Evolutionary conservation across 805 yeast genomes (phyloP).

Genomic region (Sugiyamaella americana): DNA sequence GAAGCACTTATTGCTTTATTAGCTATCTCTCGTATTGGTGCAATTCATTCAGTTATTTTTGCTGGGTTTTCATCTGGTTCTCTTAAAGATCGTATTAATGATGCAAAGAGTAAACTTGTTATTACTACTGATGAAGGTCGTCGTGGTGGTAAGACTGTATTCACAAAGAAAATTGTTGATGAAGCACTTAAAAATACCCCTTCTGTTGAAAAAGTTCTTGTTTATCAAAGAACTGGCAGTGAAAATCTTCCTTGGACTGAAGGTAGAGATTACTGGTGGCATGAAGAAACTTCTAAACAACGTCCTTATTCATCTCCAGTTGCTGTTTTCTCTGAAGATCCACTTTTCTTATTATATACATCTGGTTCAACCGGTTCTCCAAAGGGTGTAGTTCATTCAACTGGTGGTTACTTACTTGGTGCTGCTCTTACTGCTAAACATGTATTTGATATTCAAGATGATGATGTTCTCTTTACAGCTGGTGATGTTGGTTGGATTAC

Average conservation of each 20-base stretch:
- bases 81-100: conserved; percentile 80
- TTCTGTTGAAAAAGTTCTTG: conserved; percentile 73
- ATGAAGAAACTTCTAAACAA: conserved; percentile 75
- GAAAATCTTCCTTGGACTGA: conserved; percentile 63
- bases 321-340: conserved; percentile 88
- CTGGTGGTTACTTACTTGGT: conserved; percentile 92
- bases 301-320: conserved; percentile 83
- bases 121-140: conserved; percentile 94
- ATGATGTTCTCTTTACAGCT: conserved; percentile 88
- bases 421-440: conserved; percentile 88
- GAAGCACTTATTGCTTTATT: conserved; percentile 92
- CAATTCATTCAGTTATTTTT: conserved; percentile 91
- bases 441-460: conserved; percentile 86
- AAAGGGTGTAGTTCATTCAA: conserved; percentile 93
- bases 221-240: conserved; percentile 81
- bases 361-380: conserved; percentile 99
- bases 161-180: conserved; percentile 90
- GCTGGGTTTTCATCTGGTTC: conserved; percentile 97
- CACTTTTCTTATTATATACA: conserved; percentile 89
- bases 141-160: conserved; percentile 91
- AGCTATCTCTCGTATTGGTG: conserved; percentile 91
- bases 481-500: conserved; percentile 99
- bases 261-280: conserved; percentile 94
- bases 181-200: conserved; percentile 76
- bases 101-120: conserved; percentile 78